Conservation (phyloP, 1,139 yeast species). For the Tardiomyces digboiensis region DNA sequence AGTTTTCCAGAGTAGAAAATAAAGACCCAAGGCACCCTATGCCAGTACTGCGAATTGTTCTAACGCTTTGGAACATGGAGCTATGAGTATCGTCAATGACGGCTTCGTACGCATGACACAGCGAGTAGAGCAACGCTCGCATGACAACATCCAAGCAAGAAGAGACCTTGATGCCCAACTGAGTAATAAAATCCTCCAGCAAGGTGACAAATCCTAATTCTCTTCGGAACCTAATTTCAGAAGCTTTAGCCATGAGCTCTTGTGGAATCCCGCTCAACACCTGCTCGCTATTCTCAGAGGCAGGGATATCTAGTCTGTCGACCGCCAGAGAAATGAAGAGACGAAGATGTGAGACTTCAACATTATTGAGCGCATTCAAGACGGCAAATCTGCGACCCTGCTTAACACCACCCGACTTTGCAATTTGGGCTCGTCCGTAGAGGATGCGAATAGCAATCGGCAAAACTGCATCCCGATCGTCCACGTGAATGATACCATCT, state of each 20-base stretch:
- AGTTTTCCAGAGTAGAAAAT: conserved; percentile 18
- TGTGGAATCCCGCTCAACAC: conserved; percentile 11
- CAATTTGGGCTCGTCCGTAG: conserved; percentile 70
- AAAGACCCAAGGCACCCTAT: conserved; percentile 24
- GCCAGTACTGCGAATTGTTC: conserved; percentile 23
- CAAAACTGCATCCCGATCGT: conserved; percentile 51
- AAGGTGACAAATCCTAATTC: conserved; percentile 67
- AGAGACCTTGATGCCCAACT: conserved; percentile 52
- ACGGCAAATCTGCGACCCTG: conserved; percentile 66
- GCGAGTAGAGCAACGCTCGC: conserved; percentile 52
- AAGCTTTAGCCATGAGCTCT: conserved; percentile 8
- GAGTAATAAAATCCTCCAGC: conserved; percentile 50
- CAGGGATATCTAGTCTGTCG: conserved; percentile 38
- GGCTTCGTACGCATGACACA: conserved; percentile 22
- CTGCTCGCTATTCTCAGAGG: conserved; percentile 16
- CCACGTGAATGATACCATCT: conserved; percentile 48
- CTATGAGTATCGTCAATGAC: neutral
- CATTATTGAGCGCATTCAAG: conserved; percentile 55
- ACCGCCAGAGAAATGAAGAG: conserved; percentile 57
- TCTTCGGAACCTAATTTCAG: conserved; percentile 35
- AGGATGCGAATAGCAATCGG: conserved; percentile 70
- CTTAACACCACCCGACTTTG: conserved; percentile 43
- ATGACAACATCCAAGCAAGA: conserved; percentile 43
- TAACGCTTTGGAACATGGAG: conserved; percentile 13
- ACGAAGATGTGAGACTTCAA: conserved; percentile 44